Base-by-base conservation (phyloP, 176 grass and related monocot species). In the Carex littledalei region DNA sequence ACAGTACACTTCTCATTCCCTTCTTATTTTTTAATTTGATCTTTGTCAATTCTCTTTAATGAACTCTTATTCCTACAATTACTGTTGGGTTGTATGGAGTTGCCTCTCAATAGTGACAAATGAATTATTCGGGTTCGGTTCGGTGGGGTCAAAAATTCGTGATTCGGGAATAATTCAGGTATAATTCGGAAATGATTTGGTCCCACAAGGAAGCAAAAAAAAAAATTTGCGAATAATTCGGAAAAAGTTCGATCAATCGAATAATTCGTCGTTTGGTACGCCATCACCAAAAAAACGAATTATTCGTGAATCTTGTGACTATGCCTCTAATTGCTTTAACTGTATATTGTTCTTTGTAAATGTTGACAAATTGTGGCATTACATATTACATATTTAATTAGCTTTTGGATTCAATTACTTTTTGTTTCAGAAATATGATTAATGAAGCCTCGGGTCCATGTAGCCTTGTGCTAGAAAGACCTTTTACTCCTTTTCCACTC, bases 391-490 rank as follows among this genome's bases (percentile, higher is more conserved):
- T 10, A 10, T 21, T 73, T 4, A 43, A 70, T 70, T 70, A 16
- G 34, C 2, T 70, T 70, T 70, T 20, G 8, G 7, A 74, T 26
- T 53, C 6, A 0, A 14, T 82, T 82, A 20, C n/a, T 66, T 85
- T 49, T 57, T 85, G 6, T 74, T 88, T 10, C 86, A 98, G 95
- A 86, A 84, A 80, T 71, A 86, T 90, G 1, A 84, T 98, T 9
- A 89, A 90, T 61, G 72, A 90, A n/a, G 88, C 72, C 22, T 80
- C 85, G 10, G 91, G 89, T 67, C 87, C 83, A 62, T 93, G 84
- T 85, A 90, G 89, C 87, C 91, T 98, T 95, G 80, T 98, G 53
- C 91, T 98, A 74, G 95, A 98, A 87, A 93, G 95, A 59, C 95
- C 95, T 73, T 93, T 91, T 79, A 41, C 95, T 78, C 95, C 95